Evolutionary conservation across 805 yeast species (phyloP).

Genomic region (Ogataea nakhonphanomensis): DNA sequence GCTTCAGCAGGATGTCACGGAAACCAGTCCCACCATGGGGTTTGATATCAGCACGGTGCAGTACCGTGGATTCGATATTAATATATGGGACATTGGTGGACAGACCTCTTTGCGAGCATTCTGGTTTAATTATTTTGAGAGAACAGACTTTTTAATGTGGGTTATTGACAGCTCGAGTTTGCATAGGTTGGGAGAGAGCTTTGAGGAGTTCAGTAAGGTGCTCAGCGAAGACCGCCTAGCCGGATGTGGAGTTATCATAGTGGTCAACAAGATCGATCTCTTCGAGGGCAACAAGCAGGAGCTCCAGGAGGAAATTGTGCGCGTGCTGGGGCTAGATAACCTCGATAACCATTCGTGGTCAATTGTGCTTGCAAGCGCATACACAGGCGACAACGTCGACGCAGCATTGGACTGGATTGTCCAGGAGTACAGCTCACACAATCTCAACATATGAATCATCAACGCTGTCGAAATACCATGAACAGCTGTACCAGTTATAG

Average conservation of each 20-base stretch:
- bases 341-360: conserved; percentile 40
- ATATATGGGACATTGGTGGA: conserved; percentile 87
- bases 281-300: conserved; percentile 28
- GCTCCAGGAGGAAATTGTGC: conserved; percentile 17
- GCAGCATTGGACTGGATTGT: conserved; percentile 43
- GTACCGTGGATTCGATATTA: conserved; percentile 43
- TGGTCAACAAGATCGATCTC: conserved; percentile 74
- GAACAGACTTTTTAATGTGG: conserved; percentile 77
- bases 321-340: conserved; percentile 30
- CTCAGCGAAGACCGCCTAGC: conserved; percentile 63
- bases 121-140: conserved; percentile 92
- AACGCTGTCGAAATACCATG: conserved; percentile 25
- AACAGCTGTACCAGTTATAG: conserved; percentile 43
- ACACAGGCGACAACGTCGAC: conserved; percentile 39
- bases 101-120: conserved; percentile 78
- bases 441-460: conserved; percentile 18
- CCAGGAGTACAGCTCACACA: conserved; percentile 37
- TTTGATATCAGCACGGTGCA: conserved; percentile 68
- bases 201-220: conserved; percentile 58
- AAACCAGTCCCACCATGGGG: conserved; percentile 88
- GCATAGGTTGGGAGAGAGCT: conserved; percentile 63
- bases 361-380: conserved; percentile 47
- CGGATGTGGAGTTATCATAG: conserved; percentile 64
- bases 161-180: conserved; percentile 69
- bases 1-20: conserved; percentile 45